A percentile compares a stretch with the other conserved stretches of the same genome.
Conservation (phyloP, 352 stramenopile genomes). For the Pythium brassicae region DNA sequence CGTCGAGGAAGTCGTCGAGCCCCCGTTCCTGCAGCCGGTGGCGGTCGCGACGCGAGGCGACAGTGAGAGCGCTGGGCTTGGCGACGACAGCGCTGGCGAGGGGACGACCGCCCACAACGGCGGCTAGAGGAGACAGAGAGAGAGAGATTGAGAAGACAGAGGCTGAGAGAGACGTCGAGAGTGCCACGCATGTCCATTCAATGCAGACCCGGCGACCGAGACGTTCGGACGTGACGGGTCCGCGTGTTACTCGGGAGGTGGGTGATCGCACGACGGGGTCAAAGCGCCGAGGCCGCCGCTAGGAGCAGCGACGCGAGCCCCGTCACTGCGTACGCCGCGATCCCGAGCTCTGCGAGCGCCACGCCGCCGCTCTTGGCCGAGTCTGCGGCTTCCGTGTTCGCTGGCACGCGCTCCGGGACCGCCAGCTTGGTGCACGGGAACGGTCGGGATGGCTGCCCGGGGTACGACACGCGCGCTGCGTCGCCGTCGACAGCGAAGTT, state of each 20-base stretch:
- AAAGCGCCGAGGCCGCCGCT: too few species aligned
- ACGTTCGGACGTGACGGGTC: neutral
- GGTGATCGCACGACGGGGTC: too few species aligned
- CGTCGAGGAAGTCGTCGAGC: conserved; percentile 10
- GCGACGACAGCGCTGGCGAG: neutral
- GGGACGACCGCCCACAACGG: neutral
- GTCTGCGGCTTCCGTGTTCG: neutral
- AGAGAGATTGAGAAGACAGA: too few species aligned
- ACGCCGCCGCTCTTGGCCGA: too few species aligned
- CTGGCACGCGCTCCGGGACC: neutral
- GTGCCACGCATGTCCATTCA: neutral
- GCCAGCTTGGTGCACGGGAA: neutral
- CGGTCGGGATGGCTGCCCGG: neutral
- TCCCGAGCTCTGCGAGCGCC: too few species aligned
- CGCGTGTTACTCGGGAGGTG: too few species aligned
- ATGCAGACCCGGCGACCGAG: neutral
- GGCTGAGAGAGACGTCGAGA: neutral
- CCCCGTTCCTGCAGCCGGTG: conserved; percentile 10
- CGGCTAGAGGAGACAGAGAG: neutral
- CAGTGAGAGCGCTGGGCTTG: neutral
- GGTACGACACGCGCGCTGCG: neutral
- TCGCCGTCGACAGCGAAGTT: neutral
- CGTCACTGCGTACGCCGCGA: too few species aligned
- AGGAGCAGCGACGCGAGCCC: too few species aligned
- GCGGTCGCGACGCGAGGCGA: neutral